Conservation (phyloP, 208 protist genomes). For the Crithidia bombi region DNA sequence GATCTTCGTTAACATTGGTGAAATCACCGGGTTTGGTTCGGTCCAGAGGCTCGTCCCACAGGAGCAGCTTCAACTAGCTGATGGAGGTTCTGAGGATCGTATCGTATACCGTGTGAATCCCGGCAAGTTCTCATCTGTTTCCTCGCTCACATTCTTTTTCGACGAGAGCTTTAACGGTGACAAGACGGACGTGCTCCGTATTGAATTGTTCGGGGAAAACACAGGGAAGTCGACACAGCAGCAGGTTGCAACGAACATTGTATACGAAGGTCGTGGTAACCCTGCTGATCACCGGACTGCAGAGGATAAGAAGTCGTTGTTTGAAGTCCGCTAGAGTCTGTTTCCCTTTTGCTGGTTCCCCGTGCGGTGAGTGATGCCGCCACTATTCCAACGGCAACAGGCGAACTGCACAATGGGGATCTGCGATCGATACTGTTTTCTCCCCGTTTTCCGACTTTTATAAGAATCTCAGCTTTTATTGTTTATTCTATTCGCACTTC, state of each 20-base stretch:
- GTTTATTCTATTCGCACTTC: background rate
- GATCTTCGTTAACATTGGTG: constrained; percentile 72
- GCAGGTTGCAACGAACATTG: constrained; percentile 82
- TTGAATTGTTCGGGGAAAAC: constrained; percentile 85
- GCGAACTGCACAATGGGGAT: too few species aligned
- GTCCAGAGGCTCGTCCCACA: constrained; percentile 71
- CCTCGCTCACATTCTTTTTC: constrained; percentile 68
- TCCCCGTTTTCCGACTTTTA: too few species aligned
- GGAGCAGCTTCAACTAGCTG: constrained; percentile 75
- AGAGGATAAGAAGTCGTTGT: constrained; percentile 54
- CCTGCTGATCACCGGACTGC: constrained; percentile 78
- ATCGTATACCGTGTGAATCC: constrained; percentile 84
- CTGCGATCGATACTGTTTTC: too few species aligned
- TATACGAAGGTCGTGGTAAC: constrained; percentile 83
- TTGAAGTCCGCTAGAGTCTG: constrained; percentile 33
- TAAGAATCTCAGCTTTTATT: too few species aligned
- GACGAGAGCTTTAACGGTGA: constrained; percentile 76
- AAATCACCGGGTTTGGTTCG: constrained; percentile 79
- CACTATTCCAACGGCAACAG: too few species aligned
- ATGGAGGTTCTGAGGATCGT: constrained; percentile 57
- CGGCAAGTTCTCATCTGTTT: constrained; percentile 63
- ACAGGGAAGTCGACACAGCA: constrained; percentile 63
- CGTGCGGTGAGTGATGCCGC: background rate
- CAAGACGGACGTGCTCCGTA: constrained; percentile 79
- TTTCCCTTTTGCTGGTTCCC: background rate